Evolutionary conservation across 768 basidiomycete genomes (phyloP).

Genomic region (Trametes villosa): DNA sequence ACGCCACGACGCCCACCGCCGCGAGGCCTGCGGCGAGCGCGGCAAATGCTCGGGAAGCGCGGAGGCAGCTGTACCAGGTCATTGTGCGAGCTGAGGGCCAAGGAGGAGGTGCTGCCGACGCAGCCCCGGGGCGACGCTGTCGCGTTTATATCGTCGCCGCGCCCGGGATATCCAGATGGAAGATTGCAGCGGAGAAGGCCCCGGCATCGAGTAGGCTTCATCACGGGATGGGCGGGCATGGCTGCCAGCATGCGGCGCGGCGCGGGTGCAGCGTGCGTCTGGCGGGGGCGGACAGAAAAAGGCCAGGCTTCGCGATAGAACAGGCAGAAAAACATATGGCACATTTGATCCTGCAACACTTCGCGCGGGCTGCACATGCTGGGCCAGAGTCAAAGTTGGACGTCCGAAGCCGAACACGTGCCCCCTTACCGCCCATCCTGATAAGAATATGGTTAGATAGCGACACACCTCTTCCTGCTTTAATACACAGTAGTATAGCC

Average conservation of each 20-base stretch:
- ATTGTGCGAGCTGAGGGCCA: conserved; percentile 18
- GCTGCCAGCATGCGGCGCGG: conserved; percentile 15
- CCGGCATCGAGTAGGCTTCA: conserved; percentile 10
- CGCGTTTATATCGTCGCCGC: conserved; percentile 14
- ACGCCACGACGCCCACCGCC: conserved; percentile 40
- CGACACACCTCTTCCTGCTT: conserved; percentile 20
- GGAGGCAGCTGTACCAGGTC: conserved; percentile 9
- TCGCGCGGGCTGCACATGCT: conserved; percentile 18
- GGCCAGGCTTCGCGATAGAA: conserved; percentile 21
- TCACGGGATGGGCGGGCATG: conserved; percentile 16
- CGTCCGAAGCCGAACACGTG: conserved; percentile 13
- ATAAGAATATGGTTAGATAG: conserved; percentile 25
- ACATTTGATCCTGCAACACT: conserved; percentile 19
- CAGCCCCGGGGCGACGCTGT: neutral
- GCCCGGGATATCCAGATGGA: conserved; percentile 7
- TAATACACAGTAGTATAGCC: conserved; percentile 16
- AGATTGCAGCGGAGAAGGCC: conserved; percentile 5
- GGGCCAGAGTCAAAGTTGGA: conserved; percentile 3
- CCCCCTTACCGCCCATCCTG: conserved; percentile 8
- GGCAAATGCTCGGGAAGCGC: conserved; percentile 21
- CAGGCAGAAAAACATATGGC: conserved; percentile 18
- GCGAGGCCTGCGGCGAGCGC: conserved; percentile 20
- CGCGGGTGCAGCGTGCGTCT: neutral
- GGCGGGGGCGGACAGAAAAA: conserved; percentile 1
- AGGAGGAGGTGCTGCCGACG: conserved; percentile 13